Conservation (phyloP, 257 asterid genomes). For the Solanum neorickii region DNA sequence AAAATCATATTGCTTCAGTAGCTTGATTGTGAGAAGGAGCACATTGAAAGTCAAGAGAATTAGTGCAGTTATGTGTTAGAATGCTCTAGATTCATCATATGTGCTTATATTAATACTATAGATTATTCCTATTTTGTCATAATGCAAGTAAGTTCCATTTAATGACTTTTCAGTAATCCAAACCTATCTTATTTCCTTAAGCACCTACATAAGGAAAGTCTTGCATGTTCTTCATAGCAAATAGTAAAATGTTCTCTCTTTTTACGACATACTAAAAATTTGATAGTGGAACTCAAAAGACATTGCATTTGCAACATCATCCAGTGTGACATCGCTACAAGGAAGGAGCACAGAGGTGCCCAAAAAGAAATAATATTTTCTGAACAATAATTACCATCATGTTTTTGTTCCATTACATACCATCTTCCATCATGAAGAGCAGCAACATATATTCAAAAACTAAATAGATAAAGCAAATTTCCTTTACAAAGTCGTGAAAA, state of each 20-base stretch:
- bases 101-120: background rate
- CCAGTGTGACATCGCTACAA: background rate
- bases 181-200: background rate
- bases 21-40: background rate
- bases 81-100: background rate
- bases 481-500: background rate
- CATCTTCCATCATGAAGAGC: background rate
- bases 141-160: background rate
- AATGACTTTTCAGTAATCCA: background rate
- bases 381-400: background rate
- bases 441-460: background rate
- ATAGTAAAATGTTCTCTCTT: background rate
- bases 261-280: background rate
- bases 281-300: background rate
- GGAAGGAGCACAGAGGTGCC: background rate
- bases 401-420: background rate
- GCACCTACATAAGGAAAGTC: background rate
- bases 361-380: background rate
- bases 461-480: background rate
- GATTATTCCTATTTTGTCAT: background rate
- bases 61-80: background rate
- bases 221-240: background rate
- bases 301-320: background rate
- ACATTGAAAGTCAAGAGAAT: background rate
- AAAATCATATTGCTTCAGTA: background rate